Base-by-base conservation (phyloP, 192 early-diverging fungal species). In the Fimicolochytrium jonesii region DNA sequence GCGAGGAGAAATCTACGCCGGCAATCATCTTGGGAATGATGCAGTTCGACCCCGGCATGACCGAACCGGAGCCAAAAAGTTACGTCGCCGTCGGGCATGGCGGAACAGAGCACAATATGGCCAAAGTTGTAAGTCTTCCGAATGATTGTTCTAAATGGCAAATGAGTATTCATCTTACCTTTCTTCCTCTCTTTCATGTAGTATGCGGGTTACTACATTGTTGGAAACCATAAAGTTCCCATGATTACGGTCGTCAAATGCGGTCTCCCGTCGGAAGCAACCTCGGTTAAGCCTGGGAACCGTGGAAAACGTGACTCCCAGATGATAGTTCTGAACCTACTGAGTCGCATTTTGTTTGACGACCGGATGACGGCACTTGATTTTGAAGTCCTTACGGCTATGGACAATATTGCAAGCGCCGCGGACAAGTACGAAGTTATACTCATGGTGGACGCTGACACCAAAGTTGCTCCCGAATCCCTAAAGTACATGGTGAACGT, bases 281-380 rank as follows among this genome's bases (percentile, higher is more conserved):
- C 13, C 15, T n/a, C 25, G 23, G 33, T 55, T 4, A 69, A 74
- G 42, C 64, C 77, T 2, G 77, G 77, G 9, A 79, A 79, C 46
- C 84, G 94, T 85, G 94, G 94, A 49, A 96, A 96, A 77, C 86
- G 94, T 30, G 94, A 97, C 72, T 93, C 91, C 18, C 94, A 97
- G 70, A 81, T 94, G 45, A 81, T 97, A 45, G 69, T 97, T 39
- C 92, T 94, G 91, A 87, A 85, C 59, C 93, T 97, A 70, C 67
- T 97, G 66, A 83, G 87, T 67, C 85, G 87, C 18, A 72, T 86
- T 60, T 76, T 77, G 29, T 79, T 79, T 74, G 81, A 91, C 62
- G 89, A 91, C 49, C 85, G 88, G 44, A 92, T 94, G 90, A 86
- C 84, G 0, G 77, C 86, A 18, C 77, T 94, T 23, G 91, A 94